phyloP scores from a whole-genome alignment of 2,329 filamentous ascomycete species.

The Aspergillus spinulosporus region DNA sequence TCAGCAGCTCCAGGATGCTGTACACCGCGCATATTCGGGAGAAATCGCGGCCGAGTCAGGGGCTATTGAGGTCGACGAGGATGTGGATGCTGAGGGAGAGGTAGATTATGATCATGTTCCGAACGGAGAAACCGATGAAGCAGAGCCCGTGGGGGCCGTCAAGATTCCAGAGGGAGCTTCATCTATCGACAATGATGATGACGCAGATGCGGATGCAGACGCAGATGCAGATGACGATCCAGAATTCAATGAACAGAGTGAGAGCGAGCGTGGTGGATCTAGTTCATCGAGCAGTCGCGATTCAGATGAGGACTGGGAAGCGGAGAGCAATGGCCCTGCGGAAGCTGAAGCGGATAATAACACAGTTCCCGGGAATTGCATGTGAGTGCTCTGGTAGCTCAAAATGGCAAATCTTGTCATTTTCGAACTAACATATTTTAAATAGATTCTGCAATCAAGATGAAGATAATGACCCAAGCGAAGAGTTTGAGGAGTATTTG shows the following conservation, averaged over 20 bases:
- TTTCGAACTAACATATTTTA: slow-evolving; percentile 30
- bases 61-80: slow-evolving; percentile 20
- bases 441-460: slow-evolving; percentile 77
- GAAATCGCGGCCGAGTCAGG: slow-evolving; percentile 32
- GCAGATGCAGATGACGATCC: slow-evolving; percentile 45
- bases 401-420: not conserved
- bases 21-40: slow-evolving; percentile 38
- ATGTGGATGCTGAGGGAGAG: slow-evolving; percentile 15
- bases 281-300: slow-evolving; percentile 52
- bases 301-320: slow-evolving; percentile 57
- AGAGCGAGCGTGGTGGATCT: slow-evolving; percentile 43
- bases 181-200: slow-evolving; percentile 37
- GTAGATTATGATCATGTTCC: slow-evolving; percentile 23
- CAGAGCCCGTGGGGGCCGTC: slow-evolving; percentile 40
- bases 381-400: slow-evolving; percentile 6
- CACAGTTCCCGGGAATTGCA: slow-evolving; percentile 14
- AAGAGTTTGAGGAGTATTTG: slow-evolving; percentile 78
- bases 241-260: slow-evolving; percentile 44
- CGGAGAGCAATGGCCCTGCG: slow-evolving; percentile 48
- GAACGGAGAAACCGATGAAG: slow-evolving; percentile 48
- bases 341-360: slow-evolving; percentile 11
- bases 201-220: slow-evolving; percentile 2
- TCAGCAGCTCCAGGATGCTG: slow-evolving; percentile 41
- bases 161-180: slow-evolving; percentile 35
- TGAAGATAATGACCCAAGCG: slow-evolving; percentile 78